Base-by-base conservation (phyloP, 352 stramenopile species). In the Discostella stelligera region DNA sequence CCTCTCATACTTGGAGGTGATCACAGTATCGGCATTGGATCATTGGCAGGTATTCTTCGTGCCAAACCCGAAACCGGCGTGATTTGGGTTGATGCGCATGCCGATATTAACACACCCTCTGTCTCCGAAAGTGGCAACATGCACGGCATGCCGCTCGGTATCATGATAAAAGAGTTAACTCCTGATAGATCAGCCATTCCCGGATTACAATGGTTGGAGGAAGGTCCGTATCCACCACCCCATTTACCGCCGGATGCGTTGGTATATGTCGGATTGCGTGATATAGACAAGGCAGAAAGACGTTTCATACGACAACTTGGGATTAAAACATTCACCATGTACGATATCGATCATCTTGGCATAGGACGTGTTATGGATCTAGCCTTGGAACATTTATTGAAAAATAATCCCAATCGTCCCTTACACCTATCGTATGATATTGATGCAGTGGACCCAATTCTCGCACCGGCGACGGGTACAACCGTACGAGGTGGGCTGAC, bases 371-470 rank as follows among this genome's bases (percentile, higher is more conserved):
- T 97, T 4, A 98, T 99, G 96, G 95, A 98, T 75, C 94, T 96
- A 89, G 95, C 95, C 39, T 82, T 99, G n/a, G 94, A 97, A 62
- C 94, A 98, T 85, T 88, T 99, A 84, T 66, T 89, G 25, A 66
- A 79, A 11, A 70, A 83, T 48, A 90, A 95, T 83, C 93, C 94
- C 54, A 78, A 96, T 73, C 90, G 95, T 30, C 96, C 96, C 25
- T 76, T 99, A 30, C 96, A 99, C 89, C 93, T 98, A 80, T 97
- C 92, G 71, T 99, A 98, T 84, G 96, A 99, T 77, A 98, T 99
- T 79, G 96, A 99, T 87, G 95, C 96, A n/a, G 93, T 98, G 0
- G 96, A 99, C 84, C 96, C 96, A 8, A 66, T 95, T 16, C 80
- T 97, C 44, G 96, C 96, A 23, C 96, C 96, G n/a, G 97, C 95